phyloP scores from a whole-genome alignment of 2,329 filamentous ascomycete genomes.

The Ophiostoma himal-ulmi region DNA sequence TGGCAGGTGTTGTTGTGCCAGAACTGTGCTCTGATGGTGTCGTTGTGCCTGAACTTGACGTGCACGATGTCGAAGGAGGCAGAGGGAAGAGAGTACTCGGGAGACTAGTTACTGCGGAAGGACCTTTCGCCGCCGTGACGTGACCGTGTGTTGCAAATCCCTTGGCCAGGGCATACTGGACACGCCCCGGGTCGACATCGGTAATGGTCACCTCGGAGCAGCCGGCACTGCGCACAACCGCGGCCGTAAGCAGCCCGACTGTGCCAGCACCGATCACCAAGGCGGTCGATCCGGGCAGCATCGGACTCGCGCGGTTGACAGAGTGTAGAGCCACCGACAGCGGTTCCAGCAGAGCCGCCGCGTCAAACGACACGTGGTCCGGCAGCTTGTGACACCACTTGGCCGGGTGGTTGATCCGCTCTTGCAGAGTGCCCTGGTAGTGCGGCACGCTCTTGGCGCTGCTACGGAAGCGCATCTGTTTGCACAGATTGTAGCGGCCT shows the following conservation, averaged over 20 bases:
- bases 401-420: constrained; percentile 57
- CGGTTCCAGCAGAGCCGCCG: constrained; percentile 56
- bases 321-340: constrained; percentile 58
- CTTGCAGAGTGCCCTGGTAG: constrained; percentile 57
- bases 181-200: constrained; percentile 54
- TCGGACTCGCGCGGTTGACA: constrained; percentile 47
- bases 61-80: constrained; percentile 33
- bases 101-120: neutral
- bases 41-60: constrained; percentile 42
- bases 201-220: constrained; percentile 55
- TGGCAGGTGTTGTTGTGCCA: constrained; percentile 35
- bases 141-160: constrained; percentile 57
- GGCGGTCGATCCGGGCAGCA: constrained; percentile 48
- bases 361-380: constrained; percentile 52
- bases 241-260: constrained; percentile 57
- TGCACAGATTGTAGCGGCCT: constrained; percentile 58
- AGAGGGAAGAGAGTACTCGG: neutral
- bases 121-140: constrained; percentile 41
- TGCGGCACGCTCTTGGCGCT: constrained; percentile 59
- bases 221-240: constrained; percentile 56
- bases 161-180: constrained; percentile 53
- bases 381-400: constrained; percentile 61
- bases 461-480: constrained; percentile 56
- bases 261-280: constrained; percentile 62
- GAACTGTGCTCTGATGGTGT: constrained; percentile 39